Conservation (phyloP, 2,329 filamentous ascomycete species). For the Rhinocladiella mackenziei region DNA sequence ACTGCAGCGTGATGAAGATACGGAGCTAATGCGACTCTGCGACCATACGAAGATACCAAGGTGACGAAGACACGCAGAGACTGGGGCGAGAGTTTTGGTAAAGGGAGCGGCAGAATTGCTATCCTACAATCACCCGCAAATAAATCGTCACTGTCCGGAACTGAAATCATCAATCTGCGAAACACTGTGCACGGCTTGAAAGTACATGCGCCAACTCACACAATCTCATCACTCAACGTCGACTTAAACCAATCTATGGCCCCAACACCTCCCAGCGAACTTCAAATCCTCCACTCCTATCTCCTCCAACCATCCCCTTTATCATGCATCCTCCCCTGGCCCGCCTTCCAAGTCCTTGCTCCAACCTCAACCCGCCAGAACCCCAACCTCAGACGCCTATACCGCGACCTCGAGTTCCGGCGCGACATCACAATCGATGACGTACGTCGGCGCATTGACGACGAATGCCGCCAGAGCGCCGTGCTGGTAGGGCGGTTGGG, state of each 20-base stretch:
- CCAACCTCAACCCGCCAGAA: constrained; percentile 61
- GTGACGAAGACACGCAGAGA: too few species aligned
- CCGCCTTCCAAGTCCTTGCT: too few species aligned
- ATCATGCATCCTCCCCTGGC: too few species aligned
- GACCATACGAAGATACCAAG: neutral
- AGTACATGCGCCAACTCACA: too few species aligned
- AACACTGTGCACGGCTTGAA: too few species aligned
- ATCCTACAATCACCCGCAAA: too few species aligned
- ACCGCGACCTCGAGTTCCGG: constrained; percentile 73
- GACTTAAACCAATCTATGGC: too few species aligned
- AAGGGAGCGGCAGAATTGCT: too few species aligned
- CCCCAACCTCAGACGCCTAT: constrained; percentile 65
- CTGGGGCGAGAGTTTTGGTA: too few species aligned
- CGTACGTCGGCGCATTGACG: constrained; percentile 61
- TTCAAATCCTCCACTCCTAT: constrained; percentile 70
- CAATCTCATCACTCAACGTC: too few species aligned
- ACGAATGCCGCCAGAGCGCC: constrained; percentile 51
- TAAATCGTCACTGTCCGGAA: too few species aligned
- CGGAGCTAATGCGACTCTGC: neutral
- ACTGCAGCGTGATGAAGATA: neutral
- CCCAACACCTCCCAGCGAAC: constrained; percentile 62
- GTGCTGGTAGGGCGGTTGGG: constrained; percentile 16
- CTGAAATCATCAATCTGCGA: too few species aligned
- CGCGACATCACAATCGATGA: constrained; percentile 65
- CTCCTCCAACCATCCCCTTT: constrained; percentile 73